Conservation (phyloP, 441 rosid species). For the Pelargonium citronellum region DNA sequence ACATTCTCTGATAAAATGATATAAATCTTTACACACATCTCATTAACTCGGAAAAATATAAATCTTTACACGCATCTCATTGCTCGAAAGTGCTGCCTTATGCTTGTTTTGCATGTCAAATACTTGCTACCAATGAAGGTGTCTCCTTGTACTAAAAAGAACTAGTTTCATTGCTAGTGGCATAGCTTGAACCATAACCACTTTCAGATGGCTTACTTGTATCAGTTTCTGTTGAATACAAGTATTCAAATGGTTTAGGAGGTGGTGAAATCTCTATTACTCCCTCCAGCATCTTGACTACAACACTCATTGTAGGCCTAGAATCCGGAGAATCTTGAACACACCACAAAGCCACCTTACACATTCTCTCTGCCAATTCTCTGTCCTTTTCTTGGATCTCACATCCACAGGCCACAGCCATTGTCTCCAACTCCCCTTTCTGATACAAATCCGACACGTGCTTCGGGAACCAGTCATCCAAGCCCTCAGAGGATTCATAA, state of each 20-base stretch:
- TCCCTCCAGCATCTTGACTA: slow-evolving; percentile 20
- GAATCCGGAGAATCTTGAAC: slow-evolving; percentile 12
- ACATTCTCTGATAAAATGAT: too few relatives aligned
- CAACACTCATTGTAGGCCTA: slow-evolving; percentile 20
- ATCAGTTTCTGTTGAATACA: neutral
- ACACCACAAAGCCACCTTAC: slow-evolving; percentile 21
- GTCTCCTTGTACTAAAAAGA: slow-evolving; percentile 17
- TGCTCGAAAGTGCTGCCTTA: too few relatives aligned
- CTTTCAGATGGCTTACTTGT: neutral
- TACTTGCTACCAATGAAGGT: neutral
- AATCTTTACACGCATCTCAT: too few relatives aligned
- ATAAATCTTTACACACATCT: too few relatives aligned
- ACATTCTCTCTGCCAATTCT: slow-evolving; percentile 5
- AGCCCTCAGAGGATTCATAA: neutral
- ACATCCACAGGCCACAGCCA: slow-evolving; percentile 2
- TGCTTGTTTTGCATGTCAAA: too few relatives aligned
- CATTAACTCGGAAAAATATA: too few relatives aligned
- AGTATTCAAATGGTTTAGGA: slow-evolving; percentile 12
- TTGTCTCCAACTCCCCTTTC: neutral
- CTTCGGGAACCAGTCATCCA: slow-evolving; percentile 15
- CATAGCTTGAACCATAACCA: neutral
- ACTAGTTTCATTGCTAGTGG: neutral
- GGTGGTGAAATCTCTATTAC: neutral
- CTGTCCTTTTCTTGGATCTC: slow-evolving; percentile 7
- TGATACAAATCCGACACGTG: slow-evolving; percentile 15